Percentiles rank a stretch among this genome's conserved stretches.
Evolutionary conservation across 1,284 basidiomycete species (phyloP).

Genomic region (Wallemia mellicola): DNA sequence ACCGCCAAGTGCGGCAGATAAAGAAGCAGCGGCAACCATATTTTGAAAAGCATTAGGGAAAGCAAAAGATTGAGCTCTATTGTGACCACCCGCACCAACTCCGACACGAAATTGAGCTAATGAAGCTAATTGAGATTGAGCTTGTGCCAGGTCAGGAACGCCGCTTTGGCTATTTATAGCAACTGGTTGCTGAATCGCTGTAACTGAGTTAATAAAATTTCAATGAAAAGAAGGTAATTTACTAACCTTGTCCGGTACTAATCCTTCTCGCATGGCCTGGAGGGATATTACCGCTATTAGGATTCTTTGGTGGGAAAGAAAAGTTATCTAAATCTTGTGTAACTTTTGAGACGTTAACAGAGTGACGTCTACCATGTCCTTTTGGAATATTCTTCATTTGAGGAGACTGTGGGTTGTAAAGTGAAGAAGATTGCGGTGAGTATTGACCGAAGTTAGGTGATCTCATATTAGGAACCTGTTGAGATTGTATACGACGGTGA

Average conservation of each 20-base stretch:
- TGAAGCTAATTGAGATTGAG: constrained; percentile 75
- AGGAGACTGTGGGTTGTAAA: constrained; percentile 4
- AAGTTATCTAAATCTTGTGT: neutral
- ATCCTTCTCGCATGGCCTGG: constrained; percentile 4
- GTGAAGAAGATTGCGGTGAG: constrained; percentile 4
- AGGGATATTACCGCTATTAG: constrained; percentile 4
- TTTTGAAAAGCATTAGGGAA: constrained; percentile 60
- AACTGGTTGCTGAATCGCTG: constrained; percentile 18
- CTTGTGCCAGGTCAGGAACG: constrained; percentile 18
- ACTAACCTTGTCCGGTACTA: constrained; percentile 25
- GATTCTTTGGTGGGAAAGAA: constrained; percentile 3
- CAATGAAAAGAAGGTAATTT: constrained; percentile 13
- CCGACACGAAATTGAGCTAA: constrained; percentile 89
- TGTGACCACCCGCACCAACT: constrained; percentile 58
- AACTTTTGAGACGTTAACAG: constrained; percentile 29
- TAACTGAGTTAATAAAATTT: neutral
- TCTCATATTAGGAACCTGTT: constrained; percentile 14
- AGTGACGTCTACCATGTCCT: constrained; percentile 73
- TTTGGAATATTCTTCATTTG: constrained; percentile 13
- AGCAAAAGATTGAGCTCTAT: constrained; percentile 88
- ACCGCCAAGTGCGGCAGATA: constrained; percentile 49
- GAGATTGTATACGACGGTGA: constrained; percentile 69
- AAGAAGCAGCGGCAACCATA: constrained; percentile 79
- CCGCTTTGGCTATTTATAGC: constrained; percentile 30
- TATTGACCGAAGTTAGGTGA: constrained; percentile 5